phyloP scores from a whole-genome alignment of 352 stramenopile genomes.

The Phytopythium oedochilum region DNA sequence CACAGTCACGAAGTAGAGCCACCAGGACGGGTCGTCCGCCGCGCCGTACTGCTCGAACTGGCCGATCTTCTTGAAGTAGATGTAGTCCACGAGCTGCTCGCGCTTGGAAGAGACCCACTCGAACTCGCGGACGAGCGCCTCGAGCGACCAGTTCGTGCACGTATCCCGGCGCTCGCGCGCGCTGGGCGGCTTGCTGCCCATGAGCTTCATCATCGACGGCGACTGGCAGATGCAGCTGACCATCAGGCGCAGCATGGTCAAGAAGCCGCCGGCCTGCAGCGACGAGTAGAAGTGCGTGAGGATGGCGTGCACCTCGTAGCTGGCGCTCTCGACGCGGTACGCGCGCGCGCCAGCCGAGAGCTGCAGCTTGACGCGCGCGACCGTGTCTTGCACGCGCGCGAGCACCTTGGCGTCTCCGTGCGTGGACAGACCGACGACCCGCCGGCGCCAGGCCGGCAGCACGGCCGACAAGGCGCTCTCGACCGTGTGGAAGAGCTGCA shows the following conservation, averaged over 20 bases:
- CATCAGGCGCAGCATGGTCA: conserved; percentile 25
- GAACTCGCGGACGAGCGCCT: conserved; percentile 28
- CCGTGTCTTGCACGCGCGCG: conserved; percentile 19
- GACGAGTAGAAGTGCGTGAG: conserved; percentile 40
- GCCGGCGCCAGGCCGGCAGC: conserved; percentile 29
- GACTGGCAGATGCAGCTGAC: conserved; percentile 25
- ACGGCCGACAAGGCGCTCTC: conserved; percentile 26
- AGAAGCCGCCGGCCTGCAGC: conserved; percentile 33
- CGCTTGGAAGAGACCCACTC: conserved; percentile 55
- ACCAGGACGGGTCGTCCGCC: conserved; percentile 42
- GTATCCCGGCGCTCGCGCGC: background rate
- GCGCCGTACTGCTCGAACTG: conserved; percentile 9
- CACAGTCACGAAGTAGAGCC: conserved; percentile 48
- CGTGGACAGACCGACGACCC: conserved; percentile 28
- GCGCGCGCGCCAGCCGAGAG: conserved; percentile 9
- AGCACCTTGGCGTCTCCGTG: conserved; percentile 29
- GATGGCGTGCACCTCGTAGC: conserved; percentile 27
- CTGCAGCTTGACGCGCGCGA: conserved; percentile 25
- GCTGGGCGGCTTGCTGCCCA: conserved; percentile 15
- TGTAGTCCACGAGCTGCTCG: conserved; percentile 36
- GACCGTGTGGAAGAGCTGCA: conserved; percentile 26
- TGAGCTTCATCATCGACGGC: conserved; percentile 23
- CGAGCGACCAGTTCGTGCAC: conserved; percentile 2
- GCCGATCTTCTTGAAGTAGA: conserved; percentile 20
- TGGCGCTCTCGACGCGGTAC: conserved; percentile 27